phyloP scores from a whole-genome alignment of 257 asterid species.

The Coffea eugenioides region DNA sequence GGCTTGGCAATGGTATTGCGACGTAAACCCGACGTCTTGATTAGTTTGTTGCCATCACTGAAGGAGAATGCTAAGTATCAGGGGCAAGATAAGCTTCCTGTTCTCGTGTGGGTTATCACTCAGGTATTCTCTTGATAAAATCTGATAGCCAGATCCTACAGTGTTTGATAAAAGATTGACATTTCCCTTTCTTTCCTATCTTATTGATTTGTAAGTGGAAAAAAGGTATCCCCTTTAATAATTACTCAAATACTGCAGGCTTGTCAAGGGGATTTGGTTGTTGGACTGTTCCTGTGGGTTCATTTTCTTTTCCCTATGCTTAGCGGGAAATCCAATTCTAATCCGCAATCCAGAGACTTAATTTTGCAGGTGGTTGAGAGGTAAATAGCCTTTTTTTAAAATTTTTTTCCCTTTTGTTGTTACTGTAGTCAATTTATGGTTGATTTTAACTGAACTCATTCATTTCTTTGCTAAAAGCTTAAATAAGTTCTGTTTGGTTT shows the following conservation, averaged over 20 bases:
- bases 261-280: slow-evolving; percentile 36
- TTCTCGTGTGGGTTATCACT: slow-evolving; percentile 29
- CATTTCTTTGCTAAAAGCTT: not conserved
- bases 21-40: slow-evolving; percentile 36
- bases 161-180: not conserved
- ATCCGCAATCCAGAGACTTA: slow-evolving; percentile 32
- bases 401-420: not conserved
- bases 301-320: slow-evolving; percentile 31
- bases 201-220: not conserved
- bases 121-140: slow-evolving; percentile 25
- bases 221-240: not conserved
- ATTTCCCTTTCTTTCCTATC: not conserved
- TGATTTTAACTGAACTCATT: not conserved
- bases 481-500: not conserved
- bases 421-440: too few relatives aligned
- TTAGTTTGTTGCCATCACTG: slow-evolving; percentile 27
- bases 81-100: slow-evolving; percentile 34
- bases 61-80: slow-evolving; percentile 32
- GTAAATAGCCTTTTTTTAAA: slow-evolving; percentile 7
- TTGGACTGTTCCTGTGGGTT: slow-evolving; percentile 31
- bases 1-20: slow-evolving; percentile 38
- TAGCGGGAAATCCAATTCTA: slow-evolving; percentile 20
- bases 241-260: slow-evolving; percentile 20
- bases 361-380: slow-evolving; percentile 38
- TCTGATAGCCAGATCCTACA: not conserved